Evolutionary conservation across 2,329 filamentous ascomycete species (phyloP).

Genomic region (Mycogone perniciosa): DNA sequence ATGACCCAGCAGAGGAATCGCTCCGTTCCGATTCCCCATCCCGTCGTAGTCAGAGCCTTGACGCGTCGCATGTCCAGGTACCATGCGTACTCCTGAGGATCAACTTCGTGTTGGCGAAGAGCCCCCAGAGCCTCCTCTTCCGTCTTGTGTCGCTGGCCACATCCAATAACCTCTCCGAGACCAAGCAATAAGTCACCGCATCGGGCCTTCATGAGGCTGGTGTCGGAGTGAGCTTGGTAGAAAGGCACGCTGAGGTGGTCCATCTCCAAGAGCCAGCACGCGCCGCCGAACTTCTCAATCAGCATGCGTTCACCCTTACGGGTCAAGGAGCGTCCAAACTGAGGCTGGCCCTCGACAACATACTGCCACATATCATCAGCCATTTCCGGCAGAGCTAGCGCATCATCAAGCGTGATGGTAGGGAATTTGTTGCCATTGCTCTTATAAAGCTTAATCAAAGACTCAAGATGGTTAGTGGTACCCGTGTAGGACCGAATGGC

Average conservation of each 20-base stretch:
- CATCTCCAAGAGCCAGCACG: constrained; percentile 3
- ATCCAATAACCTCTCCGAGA: neutral
- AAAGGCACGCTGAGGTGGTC: constrained; percentile 4
- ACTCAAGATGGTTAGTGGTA: neutral
- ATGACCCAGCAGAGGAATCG: neutral
- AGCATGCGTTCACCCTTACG: constrained; percentile 2
- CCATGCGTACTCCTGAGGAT: neutral
- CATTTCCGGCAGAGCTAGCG: neutral
- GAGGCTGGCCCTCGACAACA: neutral
- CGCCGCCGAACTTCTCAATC: neutral
- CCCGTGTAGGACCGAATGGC: neutral
- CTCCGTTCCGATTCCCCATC: neutral
- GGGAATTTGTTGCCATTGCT: neutral
- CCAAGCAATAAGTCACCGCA: neutral
- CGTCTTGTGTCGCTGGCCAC: neutral
- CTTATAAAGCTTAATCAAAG: neutral
- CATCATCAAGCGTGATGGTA: neutral
- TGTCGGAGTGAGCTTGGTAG: neutral
- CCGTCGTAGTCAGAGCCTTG: neutral
- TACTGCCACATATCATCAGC: constrained; percentile 1
- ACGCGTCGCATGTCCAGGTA: neutral
- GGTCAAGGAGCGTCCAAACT: constrained; percentile 2
- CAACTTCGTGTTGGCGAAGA: neutral
- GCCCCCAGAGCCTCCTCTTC: neutral
- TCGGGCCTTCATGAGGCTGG: neutral